phyloP scores from a whole-genome alignment of 2,329 filamentous ascomycete genomes.

The Fusarium setosum region DNA sequence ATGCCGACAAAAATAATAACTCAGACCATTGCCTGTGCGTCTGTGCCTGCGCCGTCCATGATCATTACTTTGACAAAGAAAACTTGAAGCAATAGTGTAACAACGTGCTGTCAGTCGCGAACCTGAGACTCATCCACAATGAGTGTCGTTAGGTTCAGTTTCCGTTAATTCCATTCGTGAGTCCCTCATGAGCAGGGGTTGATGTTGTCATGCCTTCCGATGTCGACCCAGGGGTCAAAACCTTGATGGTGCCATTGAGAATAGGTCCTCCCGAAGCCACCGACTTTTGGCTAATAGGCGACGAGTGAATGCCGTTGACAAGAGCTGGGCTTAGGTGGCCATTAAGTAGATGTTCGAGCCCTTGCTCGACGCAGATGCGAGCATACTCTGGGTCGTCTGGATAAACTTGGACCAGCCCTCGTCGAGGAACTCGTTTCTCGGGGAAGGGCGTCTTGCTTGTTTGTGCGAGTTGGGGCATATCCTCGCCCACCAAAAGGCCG shows the following conservation, averaged over 20 bases:
- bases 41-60: conserved; percentile 42
- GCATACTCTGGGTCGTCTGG: conserved; percentile 69
- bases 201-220: conserved; percentile 26
- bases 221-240: conserved; percentile 28
- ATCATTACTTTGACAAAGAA: conserved; percentile 43
- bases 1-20: conserved; percentile 35
- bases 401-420: conserved; percentile 63
- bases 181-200: conserved; percentile 35
- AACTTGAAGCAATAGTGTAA: conserved; percentile 39
- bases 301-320: conserved; percentile 60
- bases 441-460: conserved; percentile 66
- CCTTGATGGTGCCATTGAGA: conserved; percentile 48
- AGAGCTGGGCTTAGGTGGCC: conserved; percentile 57
- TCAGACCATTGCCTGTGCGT: conserved; percentile 25
- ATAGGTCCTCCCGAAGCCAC: conserved; percentile 35
- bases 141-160: conserved; percentile 25
- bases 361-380: conserved; percentile 66
- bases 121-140: conserved; percentile 12
- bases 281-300: conserved; percentile 55
- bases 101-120: conserved; percentile 20
- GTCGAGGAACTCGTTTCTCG: conserved; percentile 65
- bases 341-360: conserved; percentile 64
- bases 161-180: conserved; percentile 47
- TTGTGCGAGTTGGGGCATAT: conserved; percentile 57
- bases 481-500: conserved; percentile 64